phyloP scores from a whole-genome alignment of 176 grass and related monocot species.

The Oryza coarctata region DNA sequence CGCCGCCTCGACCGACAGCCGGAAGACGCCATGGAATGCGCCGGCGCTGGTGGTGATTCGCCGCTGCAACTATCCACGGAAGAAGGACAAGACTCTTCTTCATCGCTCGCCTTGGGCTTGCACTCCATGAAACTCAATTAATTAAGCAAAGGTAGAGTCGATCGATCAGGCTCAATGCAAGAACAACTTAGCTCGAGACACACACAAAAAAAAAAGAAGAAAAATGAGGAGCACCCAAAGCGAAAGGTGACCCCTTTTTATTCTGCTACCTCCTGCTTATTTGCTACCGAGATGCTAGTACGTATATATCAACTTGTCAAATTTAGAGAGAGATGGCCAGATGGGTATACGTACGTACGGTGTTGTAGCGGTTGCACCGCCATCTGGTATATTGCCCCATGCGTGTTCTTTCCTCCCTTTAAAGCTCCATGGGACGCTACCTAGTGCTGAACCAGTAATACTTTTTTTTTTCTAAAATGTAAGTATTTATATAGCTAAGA shows the following conservation, averaged over 20 bases:
- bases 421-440: no score
- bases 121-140: not conserved
- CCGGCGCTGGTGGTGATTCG: conserved; percentile 9
- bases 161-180: not conserved
- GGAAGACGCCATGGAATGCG: conserved; percentile 40
- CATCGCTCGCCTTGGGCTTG: not conserved
- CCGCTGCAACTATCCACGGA: conserved; percentile 64
- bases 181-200: no score
- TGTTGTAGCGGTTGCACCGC: not conserved
- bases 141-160: not conserved
- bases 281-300: no score
- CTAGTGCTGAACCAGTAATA: no score
- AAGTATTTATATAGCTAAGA: no score
- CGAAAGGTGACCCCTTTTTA: not conserved
- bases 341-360: not conserved
- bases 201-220: not conserved
- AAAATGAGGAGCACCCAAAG: not conserved
- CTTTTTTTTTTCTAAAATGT: no score
- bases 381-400: not conserved
- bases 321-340: not conserved
- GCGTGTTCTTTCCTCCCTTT: no score
- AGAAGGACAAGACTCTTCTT: conserved; percentile 39
- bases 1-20: conserved; percentile 14
- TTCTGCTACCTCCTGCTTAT: no score
- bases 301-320: not conserved